Evolutionary conservation across 139 green algal species (phyloP), one percentile per base, ranked within the genome.

Genomic region (Chara braunii): DNA sequence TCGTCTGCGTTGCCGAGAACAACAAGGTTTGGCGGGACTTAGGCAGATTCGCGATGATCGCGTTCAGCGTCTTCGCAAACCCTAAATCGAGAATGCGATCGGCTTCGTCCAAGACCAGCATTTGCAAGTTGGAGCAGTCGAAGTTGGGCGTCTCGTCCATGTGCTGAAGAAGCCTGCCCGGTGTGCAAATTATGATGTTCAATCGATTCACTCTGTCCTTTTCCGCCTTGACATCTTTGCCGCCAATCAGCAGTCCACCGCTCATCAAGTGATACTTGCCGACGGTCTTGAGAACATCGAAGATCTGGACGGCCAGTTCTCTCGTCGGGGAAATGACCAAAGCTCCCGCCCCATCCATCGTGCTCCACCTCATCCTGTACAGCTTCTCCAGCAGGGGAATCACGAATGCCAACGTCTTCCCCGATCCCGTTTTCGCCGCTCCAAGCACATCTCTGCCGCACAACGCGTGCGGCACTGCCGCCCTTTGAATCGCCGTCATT

Each of bases 131-230:
- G 32, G 30, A 58, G 60, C 77, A 75, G 58, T 96, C 89, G 71
- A 98, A 98, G 37, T 88, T 87, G 0, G 91, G 85, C 3, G 91
- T 96, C 78, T 98, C 91, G 61, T 99, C 93, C 93, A 98, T 96
- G 83, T 99, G 93, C 74, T 99, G 93, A 60, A 99, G 78, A 71
- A 99, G 78, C 9, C 93, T 80, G 14, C 93, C 93, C 57, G 87
- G 90, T n/a, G 90, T 96, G 62, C 73, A 82, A 11, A 96, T 80
- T 30, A 97, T 75, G 44, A 96, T 87, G 84, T 95, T 95, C 79
- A 96, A 87, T 22, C 45, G 37, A 28, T 64, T 26, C 14, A 82
- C 64, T 2, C 53, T 5, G 14, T 78, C 57, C 44, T 80, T 66
- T 40, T 87, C 75, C 12, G 96, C 81, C 29, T 86, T 77, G 74